Percentiles rank a stretch among this genome's conserved stretches.
Evolutionary conservation across 441 rosid species (phyloP).

Genomic region (Jatropha podagrica): DNA sequence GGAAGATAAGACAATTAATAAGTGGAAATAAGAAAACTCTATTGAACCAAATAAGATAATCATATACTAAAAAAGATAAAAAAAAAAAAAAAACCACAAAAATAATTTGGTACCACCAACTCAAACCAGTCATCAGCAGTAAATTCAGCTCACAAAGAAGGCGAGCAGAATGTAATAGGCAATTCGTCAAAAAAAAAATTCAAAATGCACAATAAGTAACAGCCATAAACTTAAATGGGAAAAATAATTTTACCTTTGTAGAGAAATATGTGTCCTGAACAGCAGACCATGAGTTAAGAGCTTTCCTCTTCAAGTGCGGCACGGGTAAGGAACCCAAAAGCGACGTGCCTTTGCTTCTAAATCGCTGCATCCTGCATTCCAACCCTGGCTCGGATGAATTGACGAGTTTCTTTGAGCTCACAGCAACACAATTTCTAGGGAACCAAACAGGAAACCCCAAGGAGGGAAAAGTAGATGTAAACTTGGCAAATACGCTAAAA

Average conservation of each 20-base stretch:
- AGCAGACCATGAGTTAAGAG: slow-evolving; percentile 67
- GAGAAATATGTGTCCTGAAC: slow-evolving; percentile 74
- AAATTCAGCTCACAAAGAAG: not conserved
- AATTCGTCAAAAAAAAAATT: not conserved
- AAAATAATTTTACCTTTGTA: slow-evolving; percentile 49
- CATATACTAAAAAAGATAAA: not conserved
- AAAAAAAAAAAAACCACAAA: slow-evolving; percentile 10
- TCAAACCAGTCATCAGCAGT: not conserved
- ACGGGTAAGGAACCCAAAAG: slow-evolving; percentile 40
- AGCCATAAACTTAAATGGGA: slow-evolving; percentile 15
- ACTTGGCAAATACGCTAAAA: not conserved
- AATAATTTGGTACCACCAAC: not conserved
- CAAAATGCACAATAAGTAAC: not conserved
- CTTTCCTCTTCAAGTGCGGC: slow-evolving; percentile 63
- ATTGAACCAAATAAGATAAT: not conserved
- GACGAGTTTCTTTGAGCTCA: not conserved
- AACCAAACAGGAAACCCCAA: not conserved
- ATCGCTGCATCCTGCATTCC: slow-evolving; percentile 53
- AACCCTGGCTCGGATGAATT: slow-evolving; percentile 16
- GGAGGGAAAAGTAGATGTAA: not conserved
- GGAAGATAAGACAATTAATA: slow-evolving; percentile 15
- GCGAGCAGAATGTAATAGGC: not conserved
- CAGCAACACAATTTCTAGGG: not conserved
- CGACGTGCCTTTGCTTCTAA: slow-evolving; percentile 56
- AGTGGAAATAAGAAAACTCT: not conserved